phyloP scores from a whole-genome alignment of 164 flowering plant species.

The Tetrastigma voinierianum region DNA sequence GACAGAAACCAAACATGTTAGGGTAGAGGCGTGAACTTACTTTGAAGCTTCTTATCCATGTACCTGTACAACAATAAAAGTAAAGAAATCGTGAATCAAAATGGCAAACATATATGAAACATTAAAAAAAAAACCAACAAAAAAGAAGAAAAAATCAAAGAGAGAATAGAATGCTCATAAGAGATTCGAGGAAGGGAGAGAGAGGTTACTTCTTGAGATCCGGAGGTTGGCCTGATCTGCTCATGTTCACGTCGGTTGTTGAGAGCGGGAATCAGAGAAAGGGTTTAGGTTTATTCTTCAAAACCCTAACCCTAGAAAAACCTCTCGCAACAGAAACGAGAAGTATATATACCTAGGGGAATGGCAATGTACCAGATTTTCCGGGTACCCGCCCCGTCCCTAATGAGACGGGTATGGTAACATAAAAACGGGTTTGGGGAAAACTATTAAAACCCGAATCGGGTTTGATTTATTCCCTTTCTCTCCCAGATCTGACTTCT shows the following conservation, averaged over 20 bases:
- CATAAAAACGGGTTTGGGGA: too few relatives aligned
- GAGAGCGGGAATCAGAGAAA: background rate
- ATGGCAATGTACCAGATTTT: too few relatives aligned
- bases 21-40: constrained; percentile 30
- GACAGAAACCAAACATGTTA: background rate
- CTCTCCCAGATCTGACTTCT: too few relatives aligned
- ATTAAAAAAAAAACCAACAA: background rate
- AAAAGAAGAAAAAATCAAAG: background rate
- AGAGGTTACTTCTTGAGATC: constrained; percentile 66
- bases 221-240: constrained; percentile 76
- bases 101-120: too few relatives aligned
- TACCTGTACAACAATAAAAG: constrained; percentile 33
- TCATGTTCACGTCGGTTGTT: constrained; percentile 33
- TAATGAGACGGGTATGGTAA: too few relatives aligned
- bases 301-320: background rate
- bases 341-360: too few relatives aligned
- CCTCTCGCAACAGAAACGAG: too few relatives aligned
- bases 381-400: too few relatives aligned
- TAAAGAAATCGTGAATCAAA: background rate
- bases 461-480: too few relatives aligned
- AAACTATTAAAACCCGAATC: too few relatives aligned
- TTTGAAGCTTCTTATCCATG: constrained; percentile 74
- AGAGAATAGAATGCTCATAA: too few relatives aligned
- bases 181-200: background rate
- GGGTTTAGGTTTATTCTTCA: background rate